These are phyloP conservation scores for Mycogone perniciosa DNA, from an alignment of 2,329 filamentous ascomycete species.

Conservation along the genomic window DNA sequence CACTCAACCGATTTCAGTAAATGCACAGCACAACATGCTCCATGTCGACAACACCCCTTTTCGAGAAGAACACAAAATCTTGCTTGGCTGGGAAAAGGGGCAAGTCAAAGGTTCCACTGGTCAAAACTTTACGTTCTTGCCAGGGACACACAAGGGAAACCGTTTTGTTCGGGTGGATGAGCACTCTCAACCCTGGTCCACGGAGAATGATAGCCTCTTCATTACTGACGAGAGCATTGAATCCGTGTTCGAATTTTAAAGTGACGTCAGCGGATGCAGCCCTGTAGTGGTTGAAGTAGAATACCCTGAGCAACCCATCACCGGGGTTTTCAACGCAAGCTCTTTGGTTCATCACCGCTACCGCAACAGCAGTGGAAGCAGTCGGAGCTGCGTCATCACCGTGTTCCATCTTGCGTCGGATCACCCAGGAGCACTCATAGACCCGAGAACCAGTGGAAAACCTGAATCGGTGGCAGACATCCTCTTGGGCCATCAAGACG, in stretches of 20 bases:
- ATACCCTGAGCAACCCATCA: neutral
- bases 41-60: neutral
- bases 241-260: neutral
- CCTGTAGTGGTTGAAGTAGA: neutral
- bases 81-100: neutral
- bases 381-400: neutral
- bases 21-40: neutral
- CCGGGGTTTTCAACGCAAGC: neutral
- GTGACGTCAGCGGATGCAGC: neutral
- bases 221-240: neutral
- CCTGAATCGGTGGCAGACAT: no score
- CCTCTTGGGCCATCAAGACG: no score
- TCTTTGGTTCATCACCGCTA: no score
- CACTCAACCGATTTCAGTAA: neutral
- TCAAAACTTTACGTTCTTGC: neutral
- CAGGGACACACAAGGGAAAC: no score
- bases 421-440: neutral
- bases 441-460: no score
- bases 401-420: neutral
- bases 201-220: neutral
- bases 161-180: no score
- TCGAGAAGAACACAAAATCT: neutral
- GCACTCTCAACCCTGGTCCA: neutral
- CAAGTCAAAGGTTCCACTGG: neutral
- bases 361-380: neutral